Base-by-base conservation (phyloP, 1,139 yeast genomes). In the Barnettozyma hawaiiensis region DNA sequence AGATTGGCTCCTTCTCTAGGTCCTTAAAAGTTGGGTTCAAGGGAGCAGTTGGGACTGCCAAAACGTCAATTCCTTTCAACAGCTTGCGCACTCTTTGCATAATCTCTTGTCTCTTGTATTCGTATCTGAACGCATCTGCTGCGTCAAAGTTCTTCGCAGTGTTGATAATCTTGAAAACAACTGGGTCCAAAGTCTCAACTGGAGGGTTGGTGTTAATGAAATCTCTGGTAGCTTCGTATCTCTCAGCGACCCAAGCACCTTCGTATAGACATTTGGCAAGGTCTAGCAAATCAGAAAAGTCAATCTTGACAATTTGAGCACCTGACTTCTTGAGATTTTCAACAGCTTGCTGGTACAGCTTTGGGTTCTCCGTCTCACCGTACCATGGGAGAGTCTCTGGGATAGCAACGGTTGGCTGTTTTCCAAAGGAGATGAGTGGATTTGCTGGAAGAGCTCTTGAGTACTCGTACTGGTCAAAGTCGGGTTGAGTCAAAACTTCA, bases 191-290 rank as follows among this genome's bases (percentile, higher is more conserved):
- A 44, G 78, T 69, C 33, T 73, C 70, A 37, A 67, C 74, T 27
- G 92, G 86, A n/a, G 92, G 90, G 53, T 79, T 75, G 16, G 85
- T 68, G n/a, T 71, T 74, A 45, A 85, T 71, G 58, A 89, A 85
- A 32, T 82, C 85, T 53, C 78, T 76, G 32, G 80, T 76, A 16
- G 96, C 96, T 49, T 87, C 78, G 65, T 80, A 89, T 53, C 98
- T 77, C 67, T 92, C 98, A 22, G 95, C 85, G 10, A 92, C 97
- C 98, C 98, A 92, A n/a, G 97, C 86, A 44, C 98, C 98, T 57
- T 90, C 97, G 62, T 92, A 92, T 35, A 92, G 73, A 59, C 92
- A 83, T 52, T 76, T 76, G n/a, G 97, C 98, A 48, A 92, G 72
- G 37, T 83, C 85, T 49, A 85, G 68, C 39, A 92, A 71, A 10